Conservation (phyloP, 2,329 filamentous ascomycete genomes). For the Hypomyces rosellus region DNA sequence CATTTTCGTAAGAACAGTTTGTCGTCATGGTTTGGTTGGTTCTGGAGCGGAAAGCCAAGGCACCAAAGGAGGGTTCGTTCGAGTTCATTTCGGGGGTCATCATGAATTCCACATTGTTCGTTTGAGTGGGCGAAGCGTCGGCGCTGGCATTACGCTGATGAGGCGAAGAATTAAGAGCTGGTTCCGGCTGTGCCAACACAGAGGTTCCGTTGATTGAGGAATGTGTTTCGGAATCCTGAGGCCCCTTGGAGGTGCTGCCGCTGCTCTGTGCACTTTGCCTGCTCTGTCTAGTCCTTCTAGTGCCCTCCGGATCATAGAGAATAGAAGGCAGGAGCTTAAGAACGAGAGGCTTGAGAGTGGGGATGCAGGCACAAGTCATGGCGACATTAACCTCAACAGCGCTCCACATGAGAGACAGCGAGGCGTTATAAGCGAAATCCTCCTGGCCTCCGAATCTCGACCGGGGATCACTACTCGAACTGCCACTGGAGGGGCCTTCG, state of each 20-base stretch:
- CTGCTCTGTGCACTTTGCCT: conserved; percentile 19
- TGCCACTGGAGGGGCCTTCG: conserved; percentile 30
- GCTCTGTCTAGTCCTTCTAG: conserved; percentile 16
- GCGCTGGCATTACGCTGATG: neutral
- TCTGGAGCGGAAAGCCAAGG: conserved; percentile 15
- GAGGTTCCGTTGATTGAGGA: conserved; percentile 18
- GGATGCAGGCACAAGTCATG: conserved; percentile 87
- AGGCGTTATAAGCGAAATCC: conserved; percentile 67
- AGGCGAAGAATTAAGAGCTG: conserved; percentile 11
- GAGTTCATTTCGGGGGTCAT: conserved; percentile 34
- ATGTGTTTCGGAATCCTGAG: conserved; percentile 24
- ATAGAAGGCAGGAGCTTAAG: conserved; percentile 55
- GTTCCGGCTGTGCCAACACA: conserved; percentile 18
- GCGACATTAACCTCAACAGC: conserved; percentile 86
- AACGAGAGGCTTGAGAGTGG: conserved; percentile 80
- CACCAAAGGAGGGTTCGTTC: neutral
- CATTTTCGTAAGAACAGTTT: conserved; percentile 33
- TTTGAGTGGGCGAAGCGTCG: conserved; percentile 13
- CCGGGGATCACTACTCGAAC: conserved; percentile 29
- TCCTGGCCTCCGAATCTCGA: conserved; percentile 45
- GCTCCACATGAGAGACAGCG: conserved; percentile 87
- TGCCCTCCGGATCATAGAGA: conserved; percentile 46
- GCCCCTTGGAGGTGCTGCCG: conserved; percentile 21
- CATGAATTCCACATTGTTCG: conserved; percentile 39
- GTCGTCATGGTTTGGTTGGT: conserved; percentile 30